Evolutionary conservation across 352 stramenopile genomes (phyloP).

Genomic region (Globisporangium megalacanthum): DNA sequence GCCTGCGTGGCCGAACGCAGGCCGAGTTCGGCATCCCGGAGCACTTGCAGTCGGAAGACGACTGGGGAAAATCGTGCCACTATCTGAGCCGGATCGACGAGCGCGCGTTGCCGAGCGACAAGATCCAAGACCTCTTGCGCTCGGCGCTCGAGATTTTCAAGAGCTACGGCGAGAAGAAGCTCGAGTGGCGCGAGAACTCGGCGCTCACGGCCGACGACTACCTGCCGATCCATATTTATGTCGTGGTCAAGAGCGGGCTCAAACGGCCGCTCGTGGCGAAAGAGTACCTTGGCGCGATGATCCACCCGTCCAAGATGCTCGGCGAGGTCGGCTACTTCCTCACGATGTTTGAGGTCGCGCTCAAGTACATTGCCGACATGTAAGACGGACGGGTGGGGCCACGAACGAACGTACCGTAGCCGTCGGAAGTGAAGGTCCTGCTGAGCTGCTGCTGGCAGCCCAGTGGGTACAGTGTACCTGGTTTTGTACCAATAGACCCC

Average conservation of each 20-base stretch:
- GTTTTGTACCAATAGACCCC: conserved; percentile 10
- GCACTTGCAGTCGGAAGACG: conserved; percentile 65
- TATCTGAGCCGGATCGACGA: conserved; percentile 84
- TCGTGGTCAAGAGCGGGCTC: conserved; percentile 73
- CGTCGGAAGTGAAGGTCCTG: too few relatives aligned
- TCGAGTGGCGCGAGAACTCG: conserved; percentile 72
- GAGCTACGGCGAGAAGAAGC: conserved; percentile 69
- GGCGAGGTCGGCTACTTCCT: conserved; percentile 84
- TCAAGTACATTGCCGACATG: conserved; percentile 86
- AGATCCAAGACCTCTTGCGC: conserved; percentile 76
- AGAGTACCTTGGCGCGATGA: conserved; percentile 75
- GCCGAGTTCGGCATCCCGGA: conserved; percentile 73
- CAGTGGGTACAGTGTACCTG: too few relatives aligned
- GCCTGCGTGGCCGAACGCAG: conserved; percentile 56
- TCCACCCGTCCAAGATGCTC: conserved; percentile 78
- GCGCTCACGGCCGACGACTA: conserved; percentile 79
- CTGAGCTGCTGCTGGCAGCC: too few relatives aligned
- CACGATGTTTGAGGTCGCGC: conserved; percentile 84
- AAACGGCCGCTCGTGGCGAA: conserved; percentile 69
- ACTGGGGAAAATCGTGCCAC: conserved; percentile 76
- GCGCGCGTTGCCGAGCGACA: conserved; percentile 59
- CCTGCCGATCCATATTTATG: conserved; percentile 84
- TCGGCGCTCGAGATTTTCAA: conserved; percentile 78
- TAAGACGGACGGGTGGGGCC: conserved; percentile 13
- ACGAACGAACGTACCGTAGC: too few relatives aligned